These are phyloP conservation scores for Geum urbanum DNA, from an alignment of 306 rosid species.

Conservation along the genomic window DNA sequence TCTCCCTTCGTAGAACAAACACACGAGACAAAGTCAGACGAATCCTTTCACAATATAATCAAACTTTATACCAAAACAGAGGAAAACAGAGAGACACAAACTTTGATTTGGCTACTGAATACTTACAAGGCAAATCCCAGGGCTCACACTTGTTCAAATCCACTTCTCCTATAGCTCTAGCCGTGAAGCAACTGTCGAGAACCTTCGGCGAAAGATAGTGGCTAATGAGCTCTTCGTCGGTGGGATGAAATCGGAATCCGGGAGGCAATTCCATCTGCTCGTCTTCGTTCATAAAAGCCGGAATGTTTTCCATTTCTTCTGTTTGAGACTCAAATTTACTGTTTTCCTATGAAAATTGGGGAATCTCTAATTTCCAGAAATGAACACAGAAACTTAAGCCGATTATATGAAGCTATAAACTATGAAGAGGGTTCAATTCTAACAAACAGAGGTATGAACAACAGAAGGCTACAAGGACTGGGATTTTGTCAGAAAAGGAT, in stretches of 20 bases:
- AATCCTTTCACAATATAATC: background rate
- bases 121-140: constrained; percentile 93
- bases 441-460: background rate
- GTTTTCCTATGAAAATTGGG: constrained; percentile 5
- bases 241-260: constrained; percentile 90
- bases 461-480: background rate
- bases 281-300: constrained; percentile 27
- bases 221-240: constrained; percentile 79
- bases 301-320: constrained; percentile 44
- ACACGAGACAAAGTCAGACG: constrained; percentile 7
- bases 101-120: background rate
- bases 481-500: background rate
- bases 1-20: constrained; percentile 39
- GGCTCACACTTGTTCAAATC: constrained; percentile 89
- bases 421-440: background rate
- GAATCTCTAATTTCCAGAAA: constrained; percentile 15
- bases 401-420: background rate
- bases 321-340: background rate
- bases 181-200: constrained; percentile 43
- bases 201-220: constrained; percentile 68
- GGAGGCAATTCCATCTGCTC: constrained; percentile 61
- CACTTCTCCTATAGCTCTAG: constrained; percentile 66
- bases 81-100: background rate
- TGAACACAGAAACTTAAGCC: background rate
- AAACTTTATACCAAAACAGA: background rate